Percentiles rank a stretch among this genome's conserved stretches.
Evolutionary conservation across 768 basidiomycete genomes (phyloP).

Genomic region (Boletus huronensis): DNA sequence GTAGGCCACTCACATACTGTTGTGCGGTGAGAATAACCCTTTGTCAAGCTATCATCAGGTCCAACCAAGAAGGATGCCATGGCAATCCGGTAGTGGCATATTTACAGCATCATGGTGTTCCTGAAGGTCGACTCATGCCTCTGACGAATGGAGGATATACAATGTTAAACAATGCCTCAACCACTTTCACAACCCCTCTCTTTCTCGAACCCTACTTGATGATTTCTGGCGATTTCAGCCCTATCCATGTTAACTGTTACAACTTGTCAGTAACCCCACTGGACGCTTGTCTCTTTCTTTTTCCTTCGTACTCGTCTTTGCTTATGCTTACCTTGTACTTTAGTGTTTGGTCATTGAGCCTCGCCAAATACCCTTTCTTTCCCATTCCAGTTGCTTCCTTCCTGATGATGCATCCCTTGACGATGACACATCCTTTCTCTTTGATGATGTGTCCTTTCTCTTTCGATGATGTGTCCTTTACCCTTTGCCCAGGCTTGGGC

Average conservation of each 20-base stretch:
- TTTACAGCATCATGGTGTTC: constrained; percentile 83
- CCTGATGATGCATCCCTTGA: no score
- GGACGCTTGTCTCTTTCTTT: no score
- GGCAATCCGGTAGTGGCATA: constrained; percentile 95
- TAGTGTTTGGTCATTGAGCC: no score
- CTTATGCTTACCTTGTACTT: no score
- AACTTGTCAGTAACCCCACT: no score
- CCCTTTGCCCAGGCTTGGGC: no score
- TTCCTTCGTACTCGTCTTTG: no score
- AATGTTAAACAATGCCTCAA: constrained; percentile 59
- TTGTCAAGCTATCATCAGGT: constrained; percentile 94
- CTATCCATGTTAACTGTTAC: constrained; percentile 97
- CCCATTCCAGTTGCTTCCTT: no score
- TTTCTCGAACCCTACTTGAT: constrained; percentile 96
- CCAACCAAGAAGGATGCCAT: constrained; percentile 78
- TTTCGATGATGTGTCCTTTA: no score
- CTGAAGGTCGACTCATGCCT: constrained; percentile 72
- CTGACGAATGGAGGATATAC: constrained; percentile 87
- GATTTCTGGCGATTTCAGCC: constrained; percentile 97
- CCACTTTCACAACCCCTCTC: constrained; percentile 75
- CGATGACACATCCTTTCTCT: no score
- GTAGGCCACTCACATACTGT: constrained; percentile 42
- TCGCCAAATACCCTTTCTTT: no score
- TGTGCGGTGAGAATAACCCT: constrained; percentile 5
- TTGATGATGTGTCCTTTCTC: no score